phyloP scores from a whole-genome alignment of 495 filamentous ascomycete species.

The Penicillium paxilli region DNA sequence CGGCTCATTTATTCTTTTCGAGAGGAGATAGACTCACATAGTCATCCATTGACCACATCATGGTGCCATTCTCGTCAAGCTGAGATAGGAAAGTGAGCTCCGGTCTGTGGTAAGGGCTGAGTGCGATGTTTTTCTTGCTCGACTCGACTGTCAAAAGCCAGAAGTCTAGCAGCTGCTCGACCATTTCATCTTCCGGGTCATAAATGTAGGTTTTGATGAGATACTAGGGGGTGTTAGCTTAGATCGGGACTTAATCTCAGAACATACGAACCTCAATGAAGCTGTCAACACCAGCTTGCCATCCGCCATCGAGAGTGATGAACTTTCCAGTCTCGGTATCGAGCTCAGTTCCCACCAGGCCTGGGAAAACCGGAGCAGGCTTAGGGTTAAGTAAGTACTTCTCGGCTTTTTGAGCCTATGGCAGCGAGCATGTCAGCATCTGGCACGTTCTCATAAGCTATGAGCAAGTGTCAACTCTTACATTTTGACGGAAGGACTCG shows the following conservation, averaged over 20 bases:
- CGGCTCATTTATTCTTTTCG: neutral
- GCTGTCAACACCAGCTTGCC: conserved; percentile 24
- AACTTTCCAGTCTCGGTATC: conserved; percentile 21
- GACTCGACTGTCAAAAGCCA: conserved; percentile 72
- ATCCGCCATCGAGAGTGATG: conserved; percentile 23
- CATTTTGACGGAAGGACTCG: conserved; percentile 21
- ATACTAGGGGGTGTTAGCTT: conserved; percentile 48
- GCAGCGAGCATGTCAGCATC: neutral
- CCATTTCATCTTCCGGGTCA: conserved; percentile 50
- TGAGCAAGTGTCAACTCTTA: conserved; percentile 4
- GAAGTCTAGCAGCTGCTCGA: conserved; percentile 54
- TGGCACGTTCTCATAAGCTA: neutral
- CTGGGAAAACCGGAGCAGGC: conserved; percentile 17
- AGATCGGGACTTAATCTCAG: neutral
- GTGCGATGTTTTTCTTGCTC: conserved; percentile 62
- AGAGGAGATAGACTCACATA: conserved; percentile 9
- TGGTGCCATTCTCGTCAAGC: conserved; percentile 42
- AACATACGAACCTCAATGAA: conserved; percentile 15
- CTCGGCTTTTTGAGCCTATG: conserved; percentile 18
- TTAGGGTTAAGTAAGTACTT: conserved; percentile 17
- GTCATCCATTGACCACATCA: conserved; percentile 28
- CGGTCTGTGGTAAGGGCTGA: conserved; percentile 58
- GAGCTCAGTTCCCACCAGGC: conserved; percentile 20
- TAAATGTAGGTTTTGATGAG: conserved; percentile 82
- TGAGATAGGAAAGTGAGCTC: conserved; percentile 68